These are phyloP conservation scores for Akanthomyces uredinophilus DNA, from an alignment of 2,329 filamentous ascomycete genomes.

Conservation along the genomic window DNA sequence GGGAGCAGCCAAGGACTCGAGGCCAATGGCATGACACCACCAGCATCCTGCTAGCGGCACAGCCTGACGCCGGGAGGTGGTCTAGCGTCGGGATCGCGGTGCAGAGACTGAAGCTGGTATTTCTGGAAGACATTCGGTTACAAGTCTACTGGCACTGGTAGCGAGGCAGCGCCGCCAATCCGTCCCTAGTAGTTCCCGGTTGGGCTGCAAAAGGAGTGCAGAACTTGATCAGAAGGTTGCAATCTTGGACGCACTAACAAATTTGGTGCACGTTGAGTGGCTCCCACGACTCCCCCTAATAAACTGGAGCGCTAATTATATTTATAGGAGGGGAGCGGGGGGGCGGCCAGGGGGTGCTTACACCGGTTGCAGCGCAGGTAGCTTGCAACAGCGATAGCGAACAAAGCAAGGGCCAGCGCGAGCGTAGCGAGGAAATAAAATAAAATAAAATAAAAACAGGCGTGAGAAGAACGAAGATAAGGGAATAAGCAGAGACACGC, in stretches of 20 bases:
- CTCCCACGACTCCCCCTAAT: not conserved
- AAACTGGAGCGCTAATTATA: conserved; percentile 6
- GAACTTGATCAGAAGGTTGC: no score
- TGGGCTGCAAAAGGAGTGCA: no score
- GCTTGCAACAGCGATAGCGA: not conserved
- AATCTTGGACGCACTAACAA: not conserved
- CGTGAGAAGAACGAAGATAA: not conserved
- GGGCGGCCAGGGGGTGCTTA: not conserved
- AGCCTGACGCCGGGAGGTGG: not conserved
- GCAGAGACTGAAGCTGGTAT: not conserved
- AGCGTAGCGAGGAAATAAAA: not conserved
- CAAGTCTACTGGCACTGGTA: no score
- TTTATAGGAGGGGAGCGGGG: not conserved
- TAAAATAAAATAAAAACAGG: not conserved
- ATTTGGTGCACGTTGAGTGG: not conserved
- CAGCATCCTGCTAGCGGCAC: not conserved
- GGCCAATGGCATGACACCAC: not conserved
- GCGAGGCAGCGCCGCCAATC: no score
- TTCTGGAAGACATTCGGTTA: no score
- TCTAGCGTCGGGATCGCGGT: not conserved
- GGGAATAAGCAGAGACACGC: not conserved
- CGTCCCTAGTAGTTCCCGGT: no score
- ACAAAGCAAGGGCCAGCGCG: not conserved
- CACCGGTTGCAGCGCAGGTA: not conserved
- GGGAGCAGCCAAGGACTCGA: not conserved